Conservation (phyloP, 2,329 filamentous ascomycete genomes). For the Ophiostoma ips region DNA sequence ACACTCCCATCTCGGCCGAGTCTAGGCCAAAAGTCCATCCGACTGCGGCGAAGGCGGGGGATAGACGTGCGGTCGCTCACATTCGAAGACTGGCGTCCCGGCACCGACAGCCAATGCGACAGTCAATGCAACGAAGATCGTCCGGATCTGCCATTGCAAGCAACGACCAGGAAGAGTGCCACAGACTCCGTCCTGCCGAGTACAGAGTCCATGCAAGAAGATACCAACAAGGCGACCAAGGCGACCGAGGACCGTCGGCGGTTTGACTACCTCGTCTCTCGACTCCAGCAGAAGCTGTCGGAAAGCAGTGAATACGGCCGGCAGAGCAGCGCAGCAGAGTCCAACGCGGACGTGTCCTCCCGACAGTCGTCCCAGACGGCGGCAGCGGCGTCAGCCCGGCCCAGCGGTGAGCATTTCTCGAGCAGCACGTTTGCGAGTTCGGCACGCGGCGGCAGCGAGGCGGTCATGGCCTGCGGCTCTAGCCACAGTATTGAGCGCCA, state of each 20-base stretch:
- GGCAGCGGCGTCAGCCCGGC: too few species aligned
- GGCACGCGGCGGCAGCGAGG: too few species aligned
- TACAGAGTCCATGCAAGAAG: not conserved
- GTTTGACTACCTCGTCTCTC: constrained; percentile 9
- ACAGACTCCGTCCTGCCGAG: not conserved
- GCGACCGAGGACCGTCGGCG: constrained; percentile 3
- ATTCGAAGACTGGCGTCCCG: not conserved
- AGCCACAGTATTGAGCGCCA: too few species aligned
- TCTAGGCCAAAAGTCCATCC: not conserved
- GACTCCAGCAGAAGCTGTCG: constrained; percentile 9
- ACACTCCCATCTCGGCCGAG: not conserved
- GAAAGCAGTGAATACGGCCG: too few species aligned
- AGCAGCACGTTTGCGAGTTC: too few species aligned
- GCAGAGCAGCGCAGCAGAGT: too few species aligned
- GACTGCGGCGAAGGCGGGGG: not conserved
- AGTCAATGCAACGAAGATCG: not conserved
- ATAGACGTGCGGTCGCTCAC: not conserved
- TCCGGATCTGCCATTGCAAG: not conserved
- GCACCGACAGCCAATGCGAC: not conserved
- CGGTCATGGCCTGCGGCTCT: too few species aligned
- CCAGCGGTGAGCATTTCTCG: too few species aligned
- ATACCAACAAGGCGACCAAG: not conserved
- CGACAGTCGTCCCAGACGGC: too few species aligned
- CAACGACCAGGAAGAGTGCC: not conserved
- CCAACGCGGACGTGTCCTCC: too few species aligned